phyloP scores from a whole-genome alignment of 2,329 filamentous ascomycete genomes.

The Paraphaeosphaeria minitans region DNA sequence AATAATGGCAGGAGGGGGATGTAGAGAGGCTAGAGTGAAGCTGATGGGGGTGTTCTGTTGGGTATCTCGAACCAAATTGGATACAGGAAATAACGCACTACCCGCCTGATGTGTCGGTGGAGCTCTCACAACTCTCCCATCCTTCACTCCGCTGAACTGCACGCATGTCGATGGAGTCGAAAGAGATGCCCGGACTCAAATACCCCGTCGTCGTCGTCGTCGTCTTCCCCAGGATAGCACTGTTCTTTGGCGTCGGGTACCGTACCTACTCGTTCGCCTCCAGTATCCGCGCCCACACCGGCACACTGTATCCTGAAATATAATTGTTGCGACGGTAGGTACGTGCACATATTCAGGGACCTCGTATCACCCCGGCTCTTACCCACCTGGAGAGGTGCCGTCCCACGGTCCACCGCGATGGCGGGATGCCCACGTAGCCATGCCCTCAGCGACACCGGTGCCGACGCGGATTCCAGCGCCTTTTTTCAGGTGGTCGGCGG shows the following conservation, averaged over 20 bases:
- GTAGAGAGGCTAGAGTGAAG: too few species aligned
- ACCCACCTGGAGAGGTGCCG: conserved; percentile 17
- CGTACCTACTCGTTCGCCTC: conserved; percentile 21
- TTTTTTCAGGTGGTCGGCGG: conserved; percentile 25
- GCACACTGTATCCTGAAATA: conserved; percentile 29
- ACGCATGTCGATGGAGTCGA: conserved; percentile 29
- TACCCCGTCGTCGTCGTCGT: conserved; percentile 24
- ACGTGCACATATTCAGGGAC: conserved; percentile 29
- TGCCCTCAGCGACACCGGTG: conserved; percentile 29
- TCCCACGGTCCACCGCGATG: conserved; percentile 25
- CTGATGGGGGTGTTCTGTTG: neutral
- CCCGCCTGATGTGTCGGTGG: too few species aligned
- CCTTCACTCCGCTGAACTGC: conserved; percentile 4
- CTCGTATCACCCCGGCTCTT: conserved; percentile 28
- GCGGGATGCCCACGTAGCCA: conserved; percentile 24
- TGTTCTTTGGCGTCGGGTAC: conserved; percentile 29
- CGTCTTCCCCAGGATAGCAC: conserved; percentile 27
- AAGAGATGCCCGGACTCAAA: conserved; percentile 25
- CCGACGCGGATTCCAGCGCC: conserved; percentile 28
- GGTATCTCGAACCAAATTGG: neutral
- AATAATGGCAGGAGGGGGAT: neutral
- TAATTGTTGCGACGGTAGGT: conserved; percentile 33
- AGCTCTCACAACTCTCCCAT: neutral
- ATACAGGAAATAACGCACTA: neutral
- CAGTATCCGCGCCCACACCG: conserved; percentile 28